phyloP scores from a whole-genome alignment of 208 protist species.

The Crithidia expoeki region DNA sequence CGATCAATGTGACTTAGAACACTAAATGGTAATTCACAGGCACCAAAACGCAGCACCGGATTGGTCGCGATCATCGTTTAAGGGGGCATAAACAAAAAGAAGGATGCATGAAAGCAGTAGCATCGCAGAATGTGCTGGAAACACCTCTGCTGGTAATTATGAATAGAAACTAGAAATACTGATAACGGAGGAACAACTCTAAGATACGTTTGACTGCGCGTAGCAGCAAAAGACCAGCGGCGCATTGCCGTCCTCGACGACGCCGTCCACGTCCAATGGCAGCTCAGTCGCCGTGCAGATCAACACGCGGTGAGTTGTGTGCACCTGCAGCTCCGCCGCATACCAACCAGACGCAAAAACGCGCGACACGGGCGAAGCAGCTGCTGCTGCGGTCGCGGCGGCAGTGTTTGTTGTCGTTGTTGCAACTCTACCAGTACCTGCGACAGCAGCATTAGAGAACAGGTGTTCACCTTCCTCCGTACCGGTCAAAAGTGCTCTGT shows the following conservation, averaged over 20 bases:
- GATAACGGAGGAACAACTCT: background rate
- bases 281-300: conserved; percentile 30
- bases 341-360: conserved; percentile 26
- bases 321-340: conserved; percentile 36
- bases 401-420: conserved; percentile 2
- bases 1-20: too few relatives aligned
- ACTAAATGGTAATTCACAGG: too few relatives aligned
- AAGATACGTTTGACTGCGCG: background rate
- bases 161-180: background rate
- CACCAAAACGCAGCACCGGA: too few relatives aligned
- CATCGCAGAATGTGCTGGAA: too few relatives aligned
- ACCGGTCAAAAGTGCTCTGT: too few relatives aligned
- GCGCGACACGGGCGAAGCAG: background rate
- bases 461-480: too few relatives aligned
- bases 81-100: too few relatives aligned
- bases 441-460: background rate
- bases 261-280: conserved; percentile 1
- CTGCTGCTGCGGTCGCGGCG: background rate
- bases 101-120: too few relatives aligned
- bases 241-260: conserved; percentile 22
- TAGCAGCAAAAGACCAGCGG: conserved; percentile 34
- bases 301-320: conserved; percentile 28
- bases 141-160: too few relatives aligned
- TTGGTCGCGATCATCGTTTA: too few relatives aligned
- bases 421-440: background rate